Conservation (phyloP, 2,329 filamentous ascomycete species). For the Colletotrichum sp. region DNA sequence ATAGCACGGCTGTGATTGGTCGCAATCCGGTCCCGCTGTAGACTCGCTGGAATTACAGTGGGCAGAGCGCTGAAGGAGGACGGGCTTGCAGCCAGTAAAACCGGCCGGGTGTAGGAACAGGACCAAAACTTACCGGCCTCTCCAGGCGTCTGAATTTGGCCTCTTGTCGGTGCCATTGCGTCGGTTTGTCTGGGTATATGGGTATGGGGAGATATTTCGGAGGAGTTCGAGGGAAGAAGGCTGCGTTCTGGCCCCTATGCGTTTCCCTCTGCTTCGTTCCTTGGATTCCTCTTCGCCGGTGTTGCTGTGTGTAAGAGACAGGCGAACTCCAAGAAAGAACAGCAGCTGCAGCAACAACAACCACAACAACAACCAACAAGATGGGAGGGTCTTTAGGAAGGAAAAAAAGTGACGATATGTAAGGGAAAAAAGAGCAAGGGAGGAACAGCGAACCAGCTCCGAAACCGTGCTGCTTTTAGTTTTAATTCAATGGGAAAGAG, state of each 20-base stretch:
- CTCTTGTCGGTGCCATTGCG: conserved; percentile 23
- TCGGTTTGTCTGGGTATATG: background rate
- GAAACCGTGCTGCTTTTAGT: conserved; percentile 6
- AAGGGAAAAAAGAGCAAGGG: background rate
- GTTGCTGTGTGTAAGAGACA: background rate
- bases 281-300: background rate
- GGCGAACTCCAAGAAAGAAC: background rate
- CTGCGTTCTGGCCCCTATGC: background rate
- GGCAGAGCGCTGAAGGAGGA: background rate
- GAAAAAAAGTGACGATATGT: background rate
- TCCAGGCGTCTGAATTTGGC: conserved; percentile 63
- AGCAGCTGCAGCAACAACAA: background rate
- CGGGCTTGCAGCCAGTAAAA: background rate
- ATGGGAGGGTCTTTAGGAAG: background rate
- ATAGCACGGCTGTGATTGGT: conserved; percentile 23
- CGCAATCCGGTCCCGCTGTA: background rate
- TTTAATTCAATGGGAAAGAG: conserved; percentile 5
- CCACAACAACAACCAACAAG: background rate
- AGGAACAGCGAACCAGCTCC: conserved; percentile 1
- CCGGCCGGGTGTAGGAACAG: background rate
- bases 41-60: conserved; percentile 6
- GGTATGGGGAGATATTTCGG: background rate
- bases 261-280: background rate
- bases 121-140: conserved; percentile 63
- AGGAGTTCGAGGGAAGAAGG: background rate